phyloP scores from a whole-genome alignment of 306 rosid species.

The Cucumis sativus region DNA sequence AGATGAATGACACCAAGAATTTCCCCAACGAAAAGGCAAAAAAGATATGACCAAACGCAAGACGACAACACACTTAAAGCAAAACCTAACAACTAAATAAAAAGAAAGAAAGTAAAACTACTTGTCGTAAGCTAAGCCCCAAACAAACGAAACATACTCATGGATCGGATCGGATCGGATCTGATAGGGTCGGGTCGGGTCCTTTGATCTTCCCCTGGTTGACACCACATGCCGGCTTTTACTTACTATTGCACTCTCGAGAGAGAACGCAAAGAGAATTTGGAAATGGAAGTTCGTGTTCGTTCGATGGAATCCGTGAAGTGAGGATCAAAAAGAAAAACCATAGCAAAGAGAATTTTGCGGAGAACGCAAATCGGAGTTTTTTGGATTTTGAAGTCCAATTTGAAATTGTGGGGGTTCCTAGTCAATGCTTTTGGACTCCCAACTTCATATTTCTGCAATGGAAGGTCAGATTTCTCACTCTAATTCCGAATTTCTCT shows the following conservation, averaged over 20 bases:
- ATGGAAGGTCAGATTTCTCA: constrained; percentile 13
- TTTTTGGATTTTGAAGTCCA: neutral
- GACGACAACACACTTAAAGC: neutral
- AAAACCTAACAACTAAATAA: neutral
- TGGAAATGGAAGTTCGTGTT: constrained; percentile 2
- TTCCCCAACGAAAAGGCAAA: neutral
- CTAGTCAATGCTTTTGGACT: constrained; percentile 9
- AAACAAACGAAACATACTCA: neutral
- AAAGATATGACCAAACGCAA: neutral
- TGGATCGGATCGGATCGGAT: neutral
- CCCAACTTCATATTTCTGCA: constrained; percentile 6
- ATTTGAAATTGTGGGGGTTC: neutral
- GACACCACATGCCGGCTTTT: neutral
- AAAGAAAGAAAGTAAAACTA: neutral
- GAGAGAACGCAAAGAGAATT: neutral
- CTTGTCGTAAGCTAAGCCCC: neutral
- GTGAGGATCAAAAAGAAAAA: neutral
- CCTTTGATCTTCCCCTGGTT: neutral
- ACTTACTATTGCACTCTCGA: neutral
- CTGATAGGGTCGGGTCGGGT: neutral
- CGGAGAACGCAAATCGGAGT: neutral
- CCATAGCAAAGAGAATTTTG: neutral
- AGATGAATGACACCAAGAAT: neutral
- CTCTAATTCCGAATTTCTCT: constrained; percentile 5
- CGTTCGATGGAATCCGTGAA: neutral